Base-by-base conservation (phyloP, 805 yeast genomes). In the Priceomyces castillae region DNA sequence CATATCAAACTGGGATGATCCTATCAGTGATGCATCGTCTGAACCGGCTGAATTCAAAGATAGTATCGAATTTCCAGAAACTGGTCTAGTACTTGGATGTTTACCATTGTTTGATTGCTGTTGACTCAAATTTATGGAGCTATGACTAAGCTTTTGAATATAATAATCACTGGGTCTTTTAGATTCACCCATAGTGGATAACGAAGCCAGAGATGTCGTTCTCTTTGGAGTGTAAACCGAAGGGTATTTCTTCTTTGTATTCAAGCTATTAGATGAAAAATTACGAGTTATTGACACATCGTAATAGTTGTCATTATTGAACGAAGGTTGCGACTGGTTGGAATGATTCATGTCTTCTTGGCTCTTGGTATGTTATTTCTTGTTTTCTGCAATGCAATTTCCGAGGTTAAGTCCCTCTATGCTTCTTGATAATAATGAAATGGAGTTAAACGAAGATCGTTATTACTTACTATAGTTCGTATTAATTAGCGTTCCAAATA, bases 141-240 rank as follows among this genome's bases (percentile, higher is more conserved):
- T 57, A 40, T 49, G 53, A 36, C 57, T 56, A 35, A 68, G 44
- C 43, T 62, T 64, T 43, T 59, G 61, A 30, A 67, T 57, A 44
- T 58, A 70, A 52, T 66, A 68, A 43, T 70, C 74, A 23, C 73
- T 66, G 3, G 76, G 76, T 20, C 76, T 50, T 46, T 65, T 67
- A n/a, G 53, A 33, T 17, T 48, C 51, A 30, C 41, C 49, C 16
- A 53, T 46, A 4, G 52, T 51, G 25, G 52, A 34, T 14, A 62
- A 49, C 5, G 62, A 56, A n/a, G 59, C 44, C 42, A 52, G 28
- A 42, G 65, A 64, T 30, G 60, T 62, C 11, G 59, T 64, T 30
- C 67, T 53, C 30, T 59, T 57, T 2, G 65, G 61, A 3, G 51
- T 26, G 33, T 44, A 37, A 15, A 42, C 36, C 5, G 49, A 37